phyloP scores from a whole-genome alignment of 1,284 basidiomycete species.

The Ganoderma boninense region DNA sequence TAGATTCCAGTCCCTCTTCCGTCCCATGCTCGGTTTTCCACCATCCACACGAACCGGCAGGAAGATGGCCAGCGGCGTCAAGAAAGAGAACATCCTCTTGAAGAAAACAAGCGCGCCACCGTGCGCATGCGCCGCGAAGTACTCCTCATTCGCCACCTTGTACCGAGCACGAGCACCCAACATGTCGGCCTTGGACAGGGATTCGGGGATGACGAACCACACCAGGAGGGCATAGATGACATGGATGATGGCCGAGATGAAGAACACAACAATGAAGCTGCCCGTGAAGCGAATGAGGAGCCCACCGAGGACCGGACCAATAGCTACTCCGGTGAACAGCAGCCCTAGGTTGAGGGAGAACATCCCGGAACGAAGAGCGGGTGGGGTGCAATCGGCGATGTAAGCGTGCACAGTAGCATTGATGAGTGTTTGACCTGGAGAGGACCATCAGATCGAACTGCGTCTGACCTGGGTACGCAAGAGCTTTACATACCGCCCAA shows the following conservation, averaged over 20 bases:
- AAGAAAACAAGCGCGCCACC: conserved; percentile 36
- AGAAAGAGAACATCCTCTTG: conserved; percentile 59
- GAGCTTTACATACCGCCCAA: conserved; percentile 70
- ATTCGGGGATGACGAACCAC: conserved; percentile 79
- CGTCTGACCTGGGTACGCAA: not conserved
- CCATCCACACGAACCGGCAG: conserved; percentile 52
- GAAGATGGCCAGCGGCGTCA: conserved; percentile 74
- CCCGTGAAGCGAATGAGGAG: conserved; percentile 69
- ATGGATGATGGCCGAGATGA: conserved; percentile 61
- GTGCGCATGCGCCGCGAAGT: conserved; percentile 23
- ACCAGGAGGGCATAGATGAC: conserved; percentile 57
- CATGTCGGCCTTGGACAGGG: conserved; percentile 61
- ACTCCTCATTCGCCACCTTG: conserved; percentile 41
- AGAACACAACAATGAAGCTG: conserved; percentile 75
- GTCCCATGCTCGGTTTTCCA: conserved; percentile 48
- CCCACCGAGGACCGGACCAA: conserved; percentile 79
- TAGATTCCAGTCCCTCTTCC: conserved; percentile 75
- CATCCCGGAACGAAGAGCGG: conserved; percentile 56
- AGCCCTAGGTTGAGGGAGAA: conserved; percentile 73
- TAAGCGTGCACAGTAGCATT: conserved; percentile 68
- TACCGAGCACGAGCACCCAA: conserved; percentile 38
- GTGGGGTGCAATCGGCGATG: conserved; percentile 64
- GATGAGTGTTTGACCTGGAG: conserved; percentile 57
- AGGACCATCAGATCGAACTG: not conserved
- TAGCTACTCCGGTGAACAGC: conserved; percentile 69